Evolutionary conservation across 2,329 filamentous ascomycete genomes (phyloP).

Genomic region (Pseudogymnoascus sp.): DNA sequence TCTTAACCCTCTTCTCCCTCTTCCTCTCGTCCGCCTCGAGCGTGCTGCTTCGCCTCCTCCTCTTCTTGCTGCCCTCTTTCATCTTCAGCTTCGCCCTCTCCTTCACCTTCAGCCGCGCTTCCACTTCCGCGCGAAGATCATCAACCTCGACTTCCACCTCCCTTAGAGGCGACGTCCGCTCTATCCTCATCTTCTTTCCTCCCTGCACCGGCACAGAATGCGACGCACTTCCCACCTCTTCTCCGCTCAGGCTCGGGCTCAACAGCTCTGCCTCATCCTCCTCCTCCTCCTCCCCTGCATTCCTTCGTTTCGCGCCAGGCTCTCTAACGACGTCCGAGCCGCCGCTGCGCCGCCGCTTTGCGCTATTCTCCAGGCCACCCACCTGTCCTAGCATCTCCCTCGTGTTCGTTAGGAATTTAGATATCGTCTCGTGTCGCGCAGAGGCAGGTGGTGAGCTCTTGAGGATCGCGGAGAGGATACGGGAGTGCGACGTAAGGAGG

Average conservation of each 20-base stretch:
- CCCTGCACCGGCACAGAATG: not conserved
- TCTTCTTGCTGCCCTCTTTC: constrained; percentile 8
- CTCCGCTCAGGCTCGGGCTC: not conserved
- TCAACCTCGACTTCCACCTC: constrained; percentile 1
- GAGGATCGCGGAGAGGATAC: constrained; percentile 5
- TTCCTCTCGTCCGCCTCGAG: constrained; percentile 1
- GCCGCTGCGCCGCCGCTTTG: not conserved
- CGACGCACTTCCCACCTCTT: not conserved
- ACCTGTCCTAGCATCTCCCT: constrained; percentile 3
- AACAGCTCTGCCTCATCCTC: not conserved
- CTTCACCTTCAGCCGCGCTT: constrained; percentile 2
- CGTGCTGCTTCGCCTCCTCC: constrained; percentile 2
- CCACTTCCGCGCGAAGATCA: constrained; percentile 9
- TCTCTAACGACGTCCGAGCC: not conserved
- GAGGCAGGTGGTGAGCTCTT: not conserved
- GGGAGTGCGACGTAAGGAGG: not conserved
- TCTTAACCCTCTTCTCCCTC: constrained; percentile 7
- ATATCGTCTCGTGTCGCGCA: not conserved
- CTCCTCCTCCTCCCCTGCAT: not conserved
- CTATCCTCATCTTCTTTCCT: not conserved
- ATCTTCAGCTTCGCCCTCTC: constrained; percentile 5
- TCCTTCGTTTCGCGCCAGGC: not conserved
- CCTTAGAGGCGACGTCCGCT: not conserved
- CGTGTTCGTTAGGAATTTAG: not conserved
- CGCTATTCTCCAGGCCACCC: not conserved